Evolutionary conservation across 345 rosid species (phyloP).

Genomic region (Ceriops decandra): DNA sequence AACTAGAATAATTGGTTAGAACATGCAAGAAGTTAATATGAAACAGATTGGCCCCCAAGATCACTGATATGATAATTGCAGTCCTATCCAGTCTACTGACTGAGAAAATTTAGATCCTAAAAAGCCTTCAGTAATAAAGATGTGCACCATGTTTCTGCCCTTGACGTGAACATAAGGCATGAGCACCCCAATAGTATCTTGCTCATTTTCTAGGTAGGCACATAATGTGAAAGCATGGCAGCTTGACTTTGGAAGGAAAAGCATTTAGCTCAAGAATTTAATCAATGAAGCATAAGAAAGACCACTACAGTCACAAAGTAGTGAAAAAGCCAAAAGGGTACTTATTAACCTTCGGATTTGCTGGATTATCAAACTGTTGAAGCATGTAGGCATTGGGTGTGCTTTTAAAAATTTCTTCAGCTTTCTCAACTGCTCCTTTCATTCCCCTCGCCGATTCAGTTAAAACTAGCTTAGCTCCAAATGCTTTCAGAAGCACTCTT

Average conservation of each 20-base stretch:
- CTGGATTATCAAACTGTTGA: slow-evolving; percentile 36
- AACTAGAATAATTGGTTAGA: background rate
- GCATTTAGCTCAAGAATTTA: slow-evolving; percentile 1
- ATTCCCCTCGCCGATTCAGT: slow-evolving; percentile 33
- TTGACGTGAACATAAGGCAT: background rate
- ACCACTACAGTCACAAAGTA: background rate
- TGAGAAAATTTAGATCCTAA: background rate
- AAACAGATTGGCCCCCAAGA: background rate
- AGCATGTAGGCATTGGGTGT: slow-evolving; percentile 32
- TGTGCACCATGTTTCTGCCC: background rate
- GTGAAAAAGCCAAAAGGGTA: slow-evolving; percentile 8
- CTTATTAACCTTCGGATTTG: slow-evolving; percentile 31
- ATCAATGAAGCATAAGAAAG: background rate
- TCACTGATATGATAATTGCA: background rate
- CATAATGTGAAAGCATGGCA: background rate
- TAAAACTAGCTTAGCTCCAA: slow-evolving; percentile 33
- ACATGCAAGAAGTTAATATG: background rate
- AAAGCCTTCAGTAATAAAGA: background rate
- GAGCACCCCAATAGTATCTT: background rate
- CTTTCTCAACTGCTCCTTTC: slow-evolving; percentile 36
- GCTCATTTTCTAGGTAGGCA: background rate
- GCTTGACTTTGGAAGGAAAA: background rate
- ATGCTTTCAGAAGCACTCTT: slow-evolving; percentile 32
- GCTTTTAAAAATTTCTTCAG: slow-evolving; percentile 32
- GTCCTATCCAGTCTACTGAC: background rate